Conservation (phyloP, 1,284 basidiomycete species). For the Earliella scabrosa region DNA sequence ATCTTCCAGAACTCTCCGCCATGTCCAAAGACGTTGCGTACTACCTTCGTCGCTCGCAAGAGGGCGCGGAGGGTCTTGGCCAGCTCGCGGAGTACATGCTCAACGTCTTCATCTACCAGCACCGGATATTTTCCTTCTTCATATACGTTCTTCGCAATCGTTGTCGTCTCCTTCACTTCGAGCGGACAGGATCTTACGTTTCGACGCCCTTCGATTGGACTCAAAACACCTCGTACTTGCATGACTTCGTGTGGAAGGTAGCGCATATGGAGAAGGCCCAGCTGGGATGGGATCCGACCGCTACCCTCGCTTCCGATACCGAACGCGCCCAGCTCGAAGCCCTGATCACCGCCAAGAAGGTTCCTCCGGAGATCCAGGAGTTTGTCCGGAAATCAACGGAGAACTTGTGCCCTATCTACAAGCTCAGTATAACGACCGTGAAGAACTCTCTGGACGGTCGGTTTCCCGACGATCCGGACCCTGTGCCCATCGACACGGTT, state of each 20-base stretch:
- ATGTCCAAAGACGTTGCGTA: too few species aligned
- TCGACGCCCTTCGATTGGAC: not conserved
- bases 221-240: too few species aligned
- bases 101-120: not conserved
- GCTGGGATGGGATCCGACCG: conserved; percentile 21
- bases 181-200: not conserved
- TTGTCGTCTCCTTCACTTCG: not conserved
- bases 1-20: too few species aligned
- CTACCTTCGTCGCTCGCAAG: not conserved
- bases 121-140: not conserved
- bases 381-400: not conserved
- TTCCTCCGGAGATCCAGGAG: not conserved
- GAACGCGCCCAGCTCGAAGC: not conserved
- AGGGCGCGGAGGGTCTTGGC: not conserved
- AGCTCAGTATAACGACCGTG: not conserved
- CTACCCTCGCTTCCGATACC: not conserved
- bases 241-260: too few species aligned
- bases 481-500: too few species aligned
- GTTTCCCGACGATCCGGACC: not conserved
- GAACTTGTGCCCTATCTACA: not conserved
- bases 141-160: not conserved
- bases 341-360: not conserved
- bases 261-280: conserved; percentile 2
- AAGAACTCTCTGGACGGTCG: not conserved
- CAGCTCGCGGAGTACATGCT: not conserved